Base-by-base conservation (phyloP, 2,329 filamentous ascomycete genomes). In the Calonectria pseudoreteaudii region DNA sequence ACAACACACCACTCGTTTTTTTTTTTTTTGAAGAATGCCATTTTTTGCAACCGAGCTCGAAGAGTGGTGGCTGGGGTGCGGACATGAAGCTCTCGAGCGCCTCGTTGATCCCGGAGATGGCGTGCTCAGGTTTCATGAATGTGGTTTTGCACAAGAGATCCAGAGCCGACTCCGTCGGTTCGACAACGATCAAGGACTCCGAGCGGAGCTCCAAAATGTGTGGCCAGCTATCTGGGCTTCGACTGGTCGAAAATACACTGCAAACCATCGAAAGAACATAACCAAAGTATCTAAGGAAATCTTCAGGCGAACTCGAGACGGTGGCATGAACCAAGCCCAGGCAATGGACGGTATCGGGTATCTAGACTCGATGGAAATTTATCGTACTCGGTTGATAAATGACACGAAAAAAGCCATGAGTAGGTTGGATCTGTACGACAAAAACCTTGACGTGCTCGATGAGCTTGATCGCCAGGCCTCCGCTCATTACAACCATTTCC, bases 321-420 rank as follows among this genome's bases (percentile, higher is more conserved):
- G 80, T 18, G 83, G 82, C 3, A 77, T 84, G n/a, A 71, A 82
- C 58, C 44, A 72, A 16, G 58, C 70, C 10, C 72, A 64, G 3
- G 81, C 77, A 2, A 80, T 86, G 68, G 77, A 81, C 16, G 84
- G 81, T 1, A 75, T 86, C 2, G 81, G 77, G 1, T 78, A 78
- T 31, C 75, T 86, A 6, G 83, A 85, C 70, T 75, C 78, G 14
- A 77, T 83, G 62, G 84, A 86, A 67, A 70, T 78, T 38, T 82
- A 84, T 52, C 81, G 84, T 7, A 76, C 79, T 20, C 77, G 77
- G 11, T 75, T 84, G 7, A 62, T 84, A 10, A 70, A 76, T 20
- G 77, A 76, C 14, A 81, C 82, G 8, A 74, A 73, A 26, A 44
- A 38, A 1, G 73, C 75, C 18, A 73, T 80, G 26, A 75, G 77